Evolutionary conservation across 495 filamentous ascomycete genomes (phyloP), one percentile per base, ranked within the genome.

Genomic region (Tuber magnatum): DNA sequence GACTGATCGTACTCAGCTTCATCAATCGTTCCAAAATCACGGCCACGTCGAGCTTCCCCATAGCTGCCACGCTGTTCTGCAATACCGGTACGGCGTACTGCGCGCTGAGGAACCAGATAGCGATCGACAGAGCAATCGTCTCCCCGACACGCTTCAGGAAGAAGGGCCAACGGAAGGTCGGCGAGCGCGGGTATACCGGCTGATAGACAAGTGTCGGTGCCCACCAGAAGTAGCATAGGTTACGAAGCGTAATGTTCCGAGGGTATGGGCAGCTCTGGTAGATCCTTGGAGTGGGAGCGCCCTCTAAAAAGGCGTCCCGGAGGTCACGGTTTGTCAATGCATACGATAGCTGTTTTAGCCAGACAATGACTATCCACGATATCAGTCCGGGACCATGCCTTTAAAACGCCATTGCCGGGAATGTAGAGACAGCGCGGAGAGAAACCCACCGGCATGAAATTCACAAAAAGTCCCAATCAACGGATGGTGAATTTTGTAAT

Each of bases 161-260:
- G 82, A 97, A 97, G 3, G 87, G 80, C 92, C 93, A 97, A 61
- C 94, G 88, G 78, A 97, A 92, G 43, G 86, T 86, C 1, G 86
- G 82, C 24, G 90, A 91, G 65, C 93, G 91, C 18, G 95, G 95
- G 81, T 99, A 99, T 18, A 96, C 93, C 1, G 95, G 94, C 84
- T 99, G 95, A 84, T 99, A 99, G 71, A 98, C 92, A 35, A 99
- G 86, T 0, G 95, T 99, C 1, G 95, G 95, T 0, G 95, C 95
- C 88, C 94, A 93, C 93, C 95, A 97, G 80, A 98, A 99, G 85
- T 98, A 99, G 61, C 85, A 87, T 9, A 99, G 85, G 82, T 99
- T 99, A 8, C 86, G 81, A 74, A 96, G 86, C 9, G 93, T 97
- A 83, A 98, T 91, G 84, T 98, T 99, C 51, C 86, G 83, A 0